Percentiles rank a stretch among this genome's conserved stretches.
These are phyloP conservation scores for Dictyostelium firmibasis DNA, from an alignment of 78 protist genomes.

Conservation along the genomic window DNA sequence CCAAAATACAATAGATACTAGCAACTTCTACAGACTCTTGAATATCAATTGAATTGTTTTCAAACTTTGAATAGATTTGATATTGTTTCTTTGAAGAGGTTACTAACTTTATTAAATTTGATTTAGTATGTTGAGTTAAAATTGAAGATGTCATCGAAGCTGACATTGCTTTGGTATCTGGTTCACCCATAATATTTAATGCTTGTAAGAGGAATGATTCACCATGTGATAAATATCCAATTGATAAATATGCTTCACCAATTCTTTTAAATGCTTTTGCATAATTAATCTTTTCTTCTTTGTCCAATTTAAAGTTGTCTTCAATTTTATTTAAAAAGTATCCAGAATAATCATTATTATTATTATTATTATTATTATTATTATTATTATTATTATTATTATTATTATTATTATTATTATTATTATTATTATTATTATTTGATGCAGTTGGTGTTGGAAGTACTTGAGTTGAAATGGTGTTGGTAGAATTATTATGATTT, in stretches of 20 bases:
- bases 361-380: not conserved
- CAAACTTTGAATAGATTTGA: not conserved
- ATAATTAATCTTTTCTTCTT: constrained; percentile 1
- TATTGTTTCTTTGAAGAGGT: no score
- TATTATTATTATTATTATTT: not conserved
- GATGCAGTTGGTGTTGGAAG: not conserved
- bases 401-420: not conserved
- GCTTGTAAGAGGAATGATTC: constrained; percentile 26
- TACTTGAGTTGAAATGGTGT: not conserved
- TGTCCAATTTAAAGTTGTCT: not conserved
- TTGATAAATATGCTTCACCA: not conserved
- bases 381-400: no score
- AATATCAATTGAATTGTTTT: not conserved
- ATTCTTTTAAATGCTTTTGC: not conserved
- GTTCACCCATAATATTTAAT: not conserved
- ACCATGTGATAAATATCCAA: constrained; percentile 20
- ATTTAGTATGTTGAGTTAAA: constrained; percentile 8
- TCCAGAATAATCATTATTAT: not conserved
- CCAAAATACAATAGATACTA: not conserved
- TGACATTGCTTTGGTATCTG: not conserved
- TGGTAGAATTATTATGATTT: no score
- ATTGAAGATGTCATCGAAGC: not conserved
- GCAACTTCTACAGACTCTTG: not conserved
- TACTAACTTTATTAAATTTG: not conserved
- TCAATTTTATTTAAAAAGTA: not conserved